Base-by-base conservation (phyloP, 345 rosid species). In the Luvunga scandens region DNA sequence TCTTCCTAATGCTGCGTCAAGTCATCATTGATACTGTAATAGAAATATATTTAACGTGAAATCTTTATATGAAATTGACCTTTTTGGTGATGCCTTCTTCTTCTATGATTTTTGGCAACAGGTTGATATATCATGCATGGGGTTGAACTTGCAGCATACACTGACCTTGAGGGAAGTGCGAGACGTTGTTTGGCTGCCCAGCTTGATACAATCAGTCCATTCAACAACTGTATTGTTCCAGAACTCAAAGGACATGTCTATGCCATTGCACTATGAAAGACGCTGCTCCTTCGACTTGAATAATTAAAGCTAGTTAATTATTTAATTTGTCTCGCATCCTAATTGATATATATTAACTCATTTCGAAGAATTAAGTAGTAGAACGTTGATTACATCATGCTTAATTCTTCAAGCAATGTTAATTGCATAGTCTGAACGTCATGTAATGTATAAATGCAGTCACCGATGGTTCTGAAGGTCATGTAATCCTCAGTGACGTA, bases 51-150 rank as follows among this genome's bases (percentile, higher is more conserved):
- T 12, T 12, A 42, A 12, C 16, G 12, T 42, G 16, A 3, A 12
- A 42, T 42, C 50, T 42, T 12, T 42, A 42, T 12, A 42, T 42
- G 16, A 42, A 12, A 0, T 2, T 45, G 18, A 13, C 18, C 4
- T 3, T 42, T 45, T 45, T 13, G 12, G 22, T 67, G 34, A 57
- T 50, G 31, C 18, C 64, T 65, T 64, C 21, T 63, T 65, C 42
- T 65, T 31, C 24, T 19, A 9, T 31, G 39, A 27, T 31, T 24
- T 24, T 21, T 66, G 66, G 27, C 57, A 4, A 33, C 84, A 84
- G 86, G 67, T 84, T 2, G 82, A 84, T 21, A 60, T 84, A 61
- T 66, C 75, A 24, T 84, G 86, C 82, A 81, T 84, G 84, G 86
- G 82, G 25, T 73, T 81, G 80, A 78, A 65, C 10, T 55, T 84